Evolutionary conservation across 2,329 filamentous ascomycete genomes (phyloP).

Genomic region (Stachybotrys echinatus): DNA sequence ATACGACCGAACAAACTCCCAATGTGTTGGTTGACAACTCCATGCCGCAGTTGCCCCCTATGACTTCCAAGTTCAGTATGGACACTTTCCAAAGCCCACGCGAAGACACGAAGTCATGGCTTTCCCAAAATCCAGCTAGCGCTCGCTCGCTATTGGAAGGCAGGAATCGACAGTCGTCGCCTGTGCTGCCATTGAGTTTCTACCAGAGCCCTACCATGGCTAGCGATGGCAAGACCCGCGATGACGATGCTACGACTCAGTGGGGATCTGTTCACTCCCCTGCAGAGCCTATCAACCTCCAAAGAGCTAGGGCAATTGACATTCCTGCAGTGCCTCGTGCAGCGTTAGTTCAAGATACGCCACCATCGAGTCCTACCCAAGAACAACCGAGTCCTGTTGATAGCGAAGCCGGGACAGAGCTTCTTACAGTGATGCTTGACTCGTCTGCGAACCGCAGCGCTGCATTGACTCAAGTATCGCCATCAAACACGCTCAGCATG

Average conservation of each 20-base stretch:
- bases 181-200: constrained; percentile 38
- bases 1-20: background rate
- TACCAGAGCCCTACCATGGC: constrained; percentile 21
- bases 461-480: constrained; percentile 5
- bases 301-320: constrained; percentile 32
- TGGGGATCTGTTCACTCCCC: constrained; percentile 49
- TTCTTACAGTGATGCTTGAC: constrained; percentile 42
- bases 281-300: constrained; percentile 37
- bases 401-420: constrained; percentile 15
- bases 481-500: background rate
- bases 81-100: background rate
- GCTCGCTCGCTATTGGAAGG: constrained; percentile 15
- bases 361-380: background rate
- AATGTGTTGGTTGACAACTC: constrained; percentile 1
- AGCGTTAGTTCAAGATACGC: background rate
- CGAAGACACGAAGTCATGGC: constrained; percentile 5
- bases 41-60: background rate
- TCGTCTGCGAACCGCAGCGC: constrained; percentile 9
- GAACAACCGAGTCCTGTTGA: background rate
- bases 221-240: constrained; percentile 26
- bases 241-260: constrained; percentile 36
- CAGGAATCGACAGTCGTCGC: constrained; percentile 43
- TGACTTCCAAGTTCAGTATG: constrained; percentile 14
- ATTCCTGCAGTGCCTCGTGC: constrained; percentile 10
- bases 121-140: constrained; percentile 3